Conservation (phyloP, 1,284 basidiomycete species). For the Agaricales sp. region DNA sequence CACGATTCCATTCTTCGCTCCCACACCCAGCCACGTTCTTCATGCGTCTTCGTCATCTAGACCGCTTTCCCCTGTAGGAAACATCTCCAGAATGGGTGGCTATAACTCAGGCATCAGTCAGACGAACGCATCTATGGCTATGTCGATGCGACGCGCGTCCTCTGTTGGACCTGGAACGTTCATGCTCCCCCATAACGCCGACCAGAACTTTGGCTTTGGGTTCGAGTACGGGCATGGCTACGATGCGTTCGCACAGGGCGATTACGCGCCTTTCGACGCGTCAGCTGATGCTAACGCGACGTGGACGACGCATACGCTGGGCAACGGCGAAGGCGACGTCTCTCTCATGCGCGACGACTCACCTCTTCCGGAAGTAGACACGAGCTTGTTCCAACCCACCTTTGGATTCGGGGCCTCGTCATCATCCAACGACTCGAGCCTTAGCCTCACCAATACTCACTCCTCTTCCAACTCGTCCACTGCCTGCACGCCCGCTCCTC, state of each 20-base stretch:
- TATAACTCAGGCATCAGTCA: conserved; percentile 23
- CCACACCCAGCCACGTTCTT: conserved; percentile 4
- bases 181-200: background rate
- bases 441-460: too few species aligned
- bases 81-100: conserved; percentile 14
- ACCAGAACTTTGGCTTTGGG: too few species aligned
- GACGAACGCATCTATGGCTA: conserved; percentile 20
- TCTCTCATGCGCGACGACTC: conserved; percentile 29
- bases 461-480: background rate
- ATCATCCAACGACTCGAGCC: too few species aligned
- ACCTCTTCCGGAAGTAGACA: conserved; percentile 40
- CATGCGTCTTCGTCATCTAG: conserved; percentile 33
- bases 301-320: conserved; percentile 8
- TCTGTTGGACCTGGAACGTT: background rate
- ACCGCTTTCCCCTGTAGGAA: conserved; percentile 24
- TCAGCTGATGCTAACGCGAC: conserved; percentile 17
- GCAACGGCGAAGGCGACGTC: conserved; percentile 12
- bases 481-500: background rate
- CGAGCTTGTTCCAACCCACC: conserved; percentile 35
- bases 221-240: too few species aligned
- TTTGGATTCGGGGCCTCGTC: conserved; percentile 18
- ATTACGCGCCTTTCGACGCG: conserved; percentile 26
- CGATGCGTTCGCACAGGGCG: background rate
- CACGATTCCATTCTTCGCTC: background rate
- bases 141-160: background rate